Evolutionary conservation across 352 stramenopile species (phyloP), one percentile per base, ranked within the genome.

Genomic region (Phytophthora tubulina): DNA sequence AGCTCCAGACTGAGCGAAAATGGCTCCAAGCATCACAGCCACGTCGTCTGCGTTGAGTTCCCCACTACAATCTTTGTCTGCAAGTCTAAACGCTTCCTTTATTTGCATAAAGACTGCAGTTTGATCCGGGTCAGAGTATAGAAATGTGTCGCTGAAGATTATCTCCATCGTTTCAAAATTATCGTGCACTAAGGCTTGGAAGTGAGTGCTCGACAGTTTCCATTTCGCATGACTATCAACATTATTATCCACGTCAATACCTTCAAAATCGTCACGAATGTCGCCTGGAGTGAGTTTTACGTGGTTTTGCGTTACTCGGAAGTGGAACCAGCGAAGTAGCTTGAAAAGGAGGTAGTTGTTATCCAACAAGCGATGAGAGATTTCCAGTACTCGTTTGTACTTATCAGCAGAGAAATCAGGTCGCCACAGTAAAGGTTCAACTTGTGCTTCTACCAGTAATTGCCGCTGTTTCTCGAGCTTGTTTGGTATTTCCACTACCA

Each of bases 61-160:
- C 6, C 88, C 88, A 36, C 85, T 94, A 67, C 88, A 91, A 42
- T 95, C 88, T 58, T 83, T 90, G 65, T 95, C 88, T 0, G 86
- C 88, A 1, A 92, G 61, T 11, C 88, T 82, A 67, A 95, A 95
- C 0, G 88, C 88, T 55, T 95, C 86, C 58, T 95, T 95, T 79
- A 95, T 95, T 64, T 95, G 88, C 88, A 95, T 93, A 65, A 94
- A 95, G 55, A 95, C 72, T 11, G 88, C 88, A 0, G 88, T 95
- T 50, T 95, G 84, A 21, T 95, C 88, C 30, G 85, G 80, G 36
- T 95, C 84, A 0, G 88, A 84, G 67, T 94, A 95, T 46, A 86
- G 56, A 57, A 95, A 95, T 3, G 80, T 77, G 10, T 94, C 85
- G 30, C 86, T 76, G 52, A 95, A 95, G 4, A 95, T 75, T 66